phyloP scores from a whole-genome alignment of 345 rosid genomes.

The Aegle marmelos region DNA sequence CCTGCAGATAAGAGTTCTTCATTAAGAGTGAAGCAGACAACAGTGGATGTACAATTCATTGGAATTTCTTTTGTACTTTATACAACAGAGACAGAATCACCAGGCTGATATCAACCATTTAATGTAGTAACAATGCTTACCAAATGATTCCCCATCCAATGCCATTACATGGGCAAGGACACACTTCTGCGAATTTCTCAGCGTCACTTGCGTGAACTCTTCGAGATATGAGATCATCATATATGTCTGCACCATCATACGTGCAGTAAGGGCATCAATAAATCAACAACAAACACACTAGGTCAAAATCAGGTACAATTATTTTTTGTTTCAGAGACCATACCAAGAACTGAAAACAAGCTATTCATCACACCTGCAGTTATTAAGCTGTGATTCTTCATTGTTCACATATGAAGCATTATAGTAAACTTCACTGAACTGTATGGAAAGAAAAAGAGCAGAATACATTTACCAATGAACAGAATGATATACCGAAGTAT shows the following conservation, averaged over 20 bases:
- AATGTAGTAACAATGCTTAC: constrained; percentile 26
- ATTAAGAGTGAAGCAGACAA: background rate
- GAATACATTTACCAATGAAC: constrained; percentile 48
- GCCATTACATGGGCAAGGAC: constrained; percentile 68
- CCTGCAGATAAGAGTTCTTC: constrained; percentile 30
- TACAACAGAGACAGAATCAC: background rate
- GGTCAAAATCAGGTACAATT: background rate
- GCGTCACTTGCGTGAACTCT: constrained; percentile 70
- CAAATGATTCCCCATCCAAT: constrained; percentile 70
- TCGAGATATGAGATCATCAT: constrained; percentile 71
- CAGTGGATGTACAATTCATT: background rate
- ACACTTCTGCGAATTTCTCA: constrained; percentile 70
- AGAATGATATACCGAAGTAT: constrained; percentile 54
- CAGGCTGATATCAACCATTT: background rate
- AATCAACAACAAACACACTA: background rate
- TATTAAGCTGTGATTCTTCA: constrained; percentile 7
- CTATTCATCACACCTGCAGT: constrained; percentile 70
- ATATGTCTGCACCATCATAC: constrained; percentile 44
- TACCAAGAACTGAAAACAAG: constrained; percentile 74
- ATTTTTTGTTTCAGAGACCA: constrained; percentile 9
- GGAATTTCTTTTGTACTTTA: background rate
- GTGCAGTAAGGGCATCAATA: background rate
- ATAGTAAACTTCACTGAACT: background rate
- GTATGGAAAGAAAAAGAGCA: background rate
- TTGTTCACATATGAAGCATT: background rate